Conservation (phyloP, 2,329 filamentous ascomycete genomes). For the Tothia fuscella region DNA sequence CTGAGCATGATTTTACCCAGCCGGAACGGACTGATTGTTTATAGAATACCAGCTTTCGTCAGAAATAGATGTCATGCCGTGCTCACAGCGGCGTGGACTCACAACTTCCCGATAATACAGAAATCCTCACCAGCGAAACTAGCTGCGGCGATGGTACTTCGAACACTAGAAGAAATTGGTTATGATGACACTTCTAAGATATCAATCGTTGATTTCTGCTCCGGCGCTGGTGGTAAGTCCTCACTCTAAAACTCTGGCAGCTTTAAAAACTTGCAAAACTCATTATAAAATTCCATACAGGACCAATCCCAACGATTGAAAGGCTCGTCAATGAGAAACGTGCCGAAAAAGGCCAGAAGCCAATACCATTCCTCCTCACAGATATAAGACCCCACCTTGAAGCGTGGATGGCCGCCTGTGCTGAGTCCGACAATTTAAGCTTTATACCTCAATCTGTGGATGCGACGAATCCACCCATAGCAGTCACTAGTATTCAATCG, state of each 20-base stretch:
- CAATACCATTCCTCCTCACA: constrained; percentile 27
- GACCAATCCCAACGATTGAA: constrained; percentile 26
- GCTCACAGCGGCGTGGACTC: constrained; percentile 52
- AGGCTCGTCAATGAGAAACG: constrained; percentile 20
- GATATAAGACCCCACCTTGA: constrained; percentile 29
- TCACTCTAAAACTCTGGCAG: not conserved
- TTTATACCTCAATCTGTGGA: constrained; percentile 53
- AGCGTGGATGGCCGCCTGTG: constrained; percentile 22
- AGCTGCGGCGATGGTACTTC: constrained; percentile 45
- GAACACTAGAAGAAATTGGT: constrained; percentile 17
- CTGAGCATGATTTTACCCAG: not conserved
- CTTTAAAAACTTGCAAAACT: too few species aligned
- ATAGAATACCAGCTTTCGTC: constrained; percentile 54
- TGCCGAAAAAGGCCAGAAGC: constrained; percentile 11
- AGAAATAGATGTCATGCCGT: constrained; percentile 53
- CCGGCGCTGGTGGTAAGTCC: constrained; percentile 51
- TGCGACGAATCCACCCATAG: constrained; percentile 44
- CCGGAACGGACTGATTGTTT: not conserved
- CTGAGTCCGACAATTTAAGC: constrained; percentile 40
- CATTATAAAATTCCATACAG: constrained; percentile 32
- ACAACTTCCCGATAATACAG: constrained; percentile 46
- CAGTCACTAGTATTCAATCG: constrained; percentile 23
- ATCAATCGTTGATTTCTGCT: constrained; percentile 64
- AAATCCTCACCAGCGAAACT: constrained; percentile 45
- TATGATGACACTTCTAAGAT: constrained; percentile 41